Evolutionary conservation across 1,284 basidiomycete genomes (phyloP), one percentile per base, ranked within the genome.

Genomic region (Malassezia sympodialis): DNA sequence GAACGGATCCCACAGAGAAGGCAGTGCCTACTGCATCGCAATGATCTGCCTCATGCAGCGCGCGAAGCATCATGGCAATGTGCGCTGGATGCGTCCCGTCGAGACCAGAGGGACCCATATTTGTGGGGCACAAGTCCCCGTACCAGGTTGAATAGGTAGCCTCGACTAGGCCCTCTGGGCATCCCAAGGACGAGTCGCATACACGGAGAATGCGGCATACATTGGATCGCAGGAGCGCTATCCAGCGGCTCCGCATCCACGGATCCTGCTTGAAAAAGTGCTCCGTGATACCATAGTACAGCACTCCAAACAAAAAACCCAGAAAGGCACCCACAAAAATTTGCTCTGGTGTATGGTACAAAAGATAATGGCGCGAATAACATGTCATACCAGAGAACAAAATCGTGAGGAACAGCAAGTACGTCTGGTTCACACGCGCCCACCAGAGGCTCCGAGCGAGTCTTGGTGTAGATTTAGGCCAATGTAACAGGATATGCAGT

Each of bases 1-100:
- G 78, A 31, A 90, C 81, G 65, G 88, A 93, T 31, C 94, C 93
- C 19, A 99, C 94, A 69, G 88, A 94, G 76, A 96, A 99, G 0
- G 91, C 93, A 0, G 85, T 85, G 2, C 82, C 82, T 0, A 81
- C 80, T 0, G 87, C 84, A 8, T 76, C 76, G 63, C 86, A 90
- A 75, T 84, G 84, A 47, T 78, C 77, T 2, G 90, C 88, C 73
- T 89, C 84, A 4, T 67, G 74, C 26, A 93, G 78, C 0, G 89
- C 88, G 31, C 81, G 75, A 15, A 77, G 79, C 70, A 91, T 80
- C 66, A 81, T 84, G 14, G 31, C 19, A 32, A 60, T 55, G 53
- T 69, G 65, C 3, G 63, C 51, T 2, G 49, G 44, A n/a, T 60
- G 39, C 1, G 44, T 44, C 7, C 62, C 60, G 3, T 56, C 40